phyloP scores from a whole-genome alignment of 331 rosid genomes.

The Quercus lobata region DNA sequence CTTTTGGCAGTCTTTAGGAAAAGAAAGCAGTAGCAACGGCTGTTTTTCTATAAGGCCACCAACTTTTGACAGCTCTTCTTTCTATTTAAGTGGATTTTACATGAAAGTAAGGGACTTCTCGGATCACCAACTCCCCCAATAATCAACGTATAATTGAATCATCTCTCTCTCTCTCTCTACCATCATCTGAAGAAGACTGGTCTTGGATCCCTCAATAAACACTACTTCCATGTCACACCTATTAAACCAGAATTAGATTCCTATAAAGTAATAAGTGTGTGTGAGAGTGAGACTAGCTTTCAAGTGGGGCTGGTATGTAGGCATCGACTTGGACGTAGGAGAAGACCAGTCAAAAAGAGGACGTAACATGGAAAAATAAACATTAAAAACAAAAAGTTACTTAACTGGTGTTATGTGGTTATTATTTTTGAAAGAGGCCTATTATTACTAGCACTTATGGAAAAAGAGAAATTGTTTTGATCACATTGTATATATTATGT shows the following conservation, averaged over 20 bases:
- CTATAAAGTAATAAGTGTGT: not conserved
- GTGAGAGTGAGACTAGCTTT: not conserved
- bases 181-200: not conserved
- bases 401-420: too few species aligned
- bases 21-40: conserved; percentile 32
- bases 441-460: too few species aligned
- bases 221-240: not conserved
- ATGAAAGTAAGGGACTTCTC: conserved; percentile 45
- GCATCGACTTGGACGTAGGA: not conserved
- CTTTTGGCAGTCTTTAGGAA: conserved; percentile 38
- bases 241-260: not conserved
- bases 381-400: not conserved
- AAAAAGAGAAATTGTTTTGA: too few species aligned
- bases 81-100: conserved; percentile 24
- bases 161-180: not conserved
- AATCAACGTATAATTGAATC: conserved; percentile 24
- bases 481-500: too few species aligned
- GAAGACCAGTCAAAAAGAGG: conserved; percentile 26
- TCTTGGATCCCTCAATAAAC: not conserved
- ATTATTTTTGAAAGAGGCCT: too few species aligned
- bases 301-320: not conserved
- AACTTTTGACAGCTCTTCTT: conserved; percentile 25
- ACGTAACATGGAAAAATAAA: conserved; percentile 3
- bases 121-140: conserved; percentile 34
- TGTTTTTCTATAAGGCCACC: conserved; percentile 11